phyloP scores from a whole-genome alignment of 2,329 filamentous ascomycete species.

The Mycosphaerella arachidis region DNA sequence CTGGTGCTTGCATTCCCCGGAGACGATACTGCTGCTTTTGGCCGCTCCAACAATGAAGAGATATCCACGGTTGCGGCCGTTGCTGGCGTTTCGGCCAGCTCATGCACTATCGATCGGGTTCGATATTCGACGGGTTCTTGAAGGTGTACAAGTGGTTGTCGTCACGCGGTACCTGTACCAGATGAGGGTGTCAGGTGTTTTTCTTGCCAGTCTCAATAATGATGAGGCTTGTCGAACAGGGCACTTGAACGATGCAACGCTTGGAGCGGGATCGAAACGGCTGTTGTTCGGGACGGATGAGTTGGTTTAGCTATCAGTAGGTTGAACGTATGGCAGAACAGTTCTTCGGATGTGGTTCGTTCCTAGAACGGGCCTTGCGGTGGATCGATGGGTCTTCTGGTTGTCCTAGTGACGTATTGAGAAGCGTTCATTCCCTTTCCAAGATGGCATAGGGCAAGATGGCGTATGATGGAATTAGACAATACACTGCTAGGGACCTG shows the following conservation, averaged over 20 bases:
- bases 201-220: background rate
- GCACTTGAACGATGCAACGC: constrained; percentile 3
- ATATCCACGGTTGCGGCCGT: constrained; percentile 84
- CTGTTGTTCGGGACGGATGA: constrained; percentile 12
- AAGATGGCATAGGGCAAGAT: constrained; percentile 2
- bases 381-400: constrained; percentile 13
- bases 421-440: constrained; percentile 1
- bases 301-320: background rate
- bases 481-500: constrained; percentile 7
- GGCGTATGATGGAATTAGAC: constrained; percentile 6
- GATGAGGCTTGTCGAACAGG: constrained; percentile 2
- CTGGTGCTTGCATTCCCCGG: constrained; percentile 43
- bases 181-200: background rate
- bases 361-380: constrained; percentile 4
- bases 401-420: constrained; percentile 18
- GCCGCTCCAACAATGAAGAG: constrained; percentile 74
- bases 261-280: constrained; percentile 10
- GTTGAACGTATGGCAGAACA: background rate
- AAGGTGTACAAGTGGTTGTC: background rate
- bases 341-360: background rate
- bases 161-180: background rate
- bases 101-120: constrained; percentile 25
- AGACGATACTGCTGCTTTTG: constrained; percentile 64
- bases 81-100: constrained; percentile 42
- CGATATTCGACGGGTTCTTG: background rate